Percentiles rank a stretch among this genome's conserved stretches.
Conservation (phyloP, 2,329 filamentous ascomycete genomes). For the Pseudogymnoascus sp. region DNA sequence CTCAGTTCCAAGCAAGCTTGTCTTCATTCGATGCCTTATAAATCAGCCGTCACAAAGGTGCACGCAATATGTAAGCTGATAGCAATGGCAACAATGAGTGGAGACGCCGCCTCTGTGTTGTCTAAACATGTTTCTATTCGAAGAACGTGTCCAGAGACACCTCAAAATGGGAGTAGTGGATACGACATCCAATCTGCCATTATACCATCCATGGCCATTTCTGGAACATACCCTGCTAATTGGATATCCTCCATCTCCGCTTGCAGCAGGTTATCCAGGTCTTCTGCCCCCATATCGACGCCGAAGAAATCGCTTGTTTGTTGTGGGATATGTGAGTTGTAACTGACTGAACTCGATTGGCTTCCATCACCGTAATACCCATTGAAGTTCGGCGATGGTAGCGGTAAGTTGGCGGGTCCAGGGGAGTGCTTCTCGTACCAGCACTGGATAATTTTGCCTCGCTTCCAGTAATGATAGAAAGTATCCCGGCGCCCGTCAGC, state of each 20-base stretch:
- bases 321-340: neutral
- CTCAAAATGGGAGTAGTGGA: neutral
- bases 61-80: neutral
- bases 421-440: neutral
- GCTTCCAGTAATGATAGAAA: neutral
- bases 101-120: neutral
- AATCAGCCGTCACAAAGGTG: neutral
- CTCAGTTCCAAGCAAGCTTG: neutral
- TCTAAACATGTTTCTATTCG: neutral
- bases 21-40: neutral
- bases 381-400: neutral
- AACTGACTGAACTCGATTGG: neutral
- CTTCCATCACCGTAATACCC: neutral
- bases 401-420: neutral
- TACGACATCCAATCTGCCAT: constrained; percentile 8
- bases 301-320: neutral
- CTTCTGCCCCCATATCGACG: neutral
- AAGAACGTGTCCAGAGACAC: neutral
- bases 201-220: neutral
- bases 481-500: neutral
- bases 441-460: neutral
- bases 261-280: neutral
- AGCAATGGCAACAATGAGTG: neutral
- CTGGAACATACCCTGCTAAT: neutral
- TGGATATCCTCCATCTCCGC: neutral